Conservation (phyloP, 2,329 filamentous ascomycete genomes). For the Monilinia laxa region DNA sequence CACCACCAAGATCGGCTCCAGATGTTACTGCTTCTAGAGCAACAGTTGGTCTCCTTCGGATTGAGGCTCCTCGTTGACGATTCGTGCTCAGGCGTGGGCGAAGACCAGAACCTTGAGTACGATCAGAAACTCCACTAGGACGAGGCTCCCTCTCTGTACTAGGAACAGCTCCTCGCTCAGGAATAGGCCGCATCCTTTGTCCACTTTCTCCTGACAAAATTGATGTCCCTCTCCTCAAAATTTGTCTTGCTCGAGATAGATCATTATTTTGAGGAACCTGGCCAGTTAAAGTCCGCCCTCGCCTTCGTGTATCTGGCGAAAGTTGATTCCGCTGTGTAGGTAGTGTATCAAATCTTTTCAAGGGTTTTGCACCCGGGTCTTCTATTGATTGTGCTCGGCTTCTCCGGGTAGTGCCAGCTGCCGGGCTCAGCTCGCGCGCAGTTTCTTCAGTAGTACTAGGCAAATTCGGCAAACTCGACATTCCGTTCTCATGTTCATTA, state of each 20-base stretch:
- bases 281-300: constrained; percentile 17
- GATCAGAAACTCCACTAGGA: constrained; percentile 9
- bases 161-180: constrained; percentile 15
- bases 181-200: constrained; percentile 14
- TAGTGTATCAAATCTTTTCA: constrained; percentile 21
- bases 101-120: constrained; percentile 18
- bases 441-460: constrained; percentile 7
- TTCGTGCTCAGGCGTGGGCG: constrained; percentile 18
- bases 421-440: not conserved
- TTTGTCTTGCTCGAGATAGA: not conserved
- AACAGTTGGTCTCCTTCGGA: constrained; percentile 21
- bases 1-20: constrained; percentile 21
- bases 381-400: constrained; percentile 2
- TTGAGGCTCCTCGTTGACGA: constrained; percentile 21
- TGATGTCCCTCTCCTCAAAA: constrained; percentile 17
- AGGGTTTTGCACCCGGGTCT: not conserved
- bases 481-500: constrained; percentile 15
- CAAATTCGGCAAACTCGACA: not conserved
- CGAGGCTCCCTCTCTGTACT: constrained; percentile 1
- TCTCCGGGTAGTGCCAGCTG: not conserved
- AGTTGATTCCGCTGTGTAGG: constrained; percentile 10
- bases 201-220: not conserved
- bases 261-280: constrained; percentile 9
- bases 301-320: constrained; percentile 16
- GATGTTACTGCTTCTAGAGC: constrained; percentile 16